Evolutionary conservation across 129 eudicot species (phyloP).

Genomic region (Artemisia tridentata): DNA sequence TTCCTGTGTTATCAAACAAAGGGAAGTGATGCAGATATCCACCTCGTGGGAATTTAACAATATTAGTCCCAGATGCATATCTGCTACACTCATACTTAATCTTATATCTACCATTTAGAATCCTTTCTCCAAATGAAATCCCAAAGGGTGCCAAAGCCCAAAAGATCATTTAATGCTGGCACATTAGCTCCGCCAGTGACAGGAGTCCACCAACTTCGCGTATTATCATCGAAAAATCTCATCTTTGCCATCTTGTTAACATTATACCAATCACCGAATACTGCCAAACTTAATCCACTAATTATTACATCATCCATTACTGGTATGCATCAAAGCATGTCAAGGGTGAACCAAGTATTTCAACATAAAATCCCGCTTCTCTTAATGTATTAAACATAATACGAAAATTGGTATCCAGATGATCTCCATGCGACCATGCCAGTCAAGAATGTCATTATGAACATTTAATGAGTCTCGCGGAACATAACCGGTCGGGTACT

Average conservation of each 20-base stretch:
- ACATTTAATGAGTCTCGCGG: slow-evolving; percentile 95
- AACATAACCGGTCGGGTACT: slow-evolving; percentile 93
- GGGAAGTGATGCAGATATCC: slow-evolving; percentile 79
- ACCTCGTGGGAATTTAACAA: slow-evolving; percentile 63
- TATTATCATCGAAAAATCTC: slow-evolving; percentile 82
- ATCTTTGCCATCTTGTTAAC: slow-evolving; percentile 68
- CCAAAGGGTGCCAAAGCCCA: slow-evolving; percentile 81
- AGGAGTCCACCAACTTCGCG: slow-evolving; percentile 93
- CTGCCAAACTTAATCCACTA: slow-evolving; percentile 61
- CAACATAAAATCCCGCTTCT: slow-evolving; percentile 69
- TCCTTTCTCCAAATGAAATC: slow-evolving; percentile 74
- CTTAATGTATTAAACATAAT: slow-evolving; percentile 66
- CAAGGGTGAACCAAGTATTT: slow-evolving; percentile 78
- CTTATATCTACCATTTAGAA: slow-evolving; percentile 64
- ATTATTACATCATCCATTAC: slow-evolving; percentile 51
- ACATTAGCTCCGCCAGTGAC: slow-evolving; percentile 80
- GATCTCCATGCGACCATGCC: slow-evolving; percentile 98
- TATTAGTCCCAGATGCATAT: slow-evolving; percentile 74
- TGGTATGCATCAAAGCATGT: slow-evolving; percentile 75
- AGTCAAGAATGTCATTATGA: slow-evolving; percentile 83
- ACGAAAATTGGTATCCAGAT: slow-evolving; percentile 71
- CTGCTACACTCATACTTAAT: slow-evolving; percentile 57
- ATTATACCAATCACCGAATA: slow-evolving; percentile 84
- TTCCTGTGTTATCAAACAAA: slow-evolving; percentile 58
- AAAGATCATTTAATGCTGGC: slow-evolving; percentile 74